Evolutionary conservation across 352 stramenopile species (phyloP), one percentile per base, ranked within the genome.

Genomic region (Blastocystis sp.): DNA sequence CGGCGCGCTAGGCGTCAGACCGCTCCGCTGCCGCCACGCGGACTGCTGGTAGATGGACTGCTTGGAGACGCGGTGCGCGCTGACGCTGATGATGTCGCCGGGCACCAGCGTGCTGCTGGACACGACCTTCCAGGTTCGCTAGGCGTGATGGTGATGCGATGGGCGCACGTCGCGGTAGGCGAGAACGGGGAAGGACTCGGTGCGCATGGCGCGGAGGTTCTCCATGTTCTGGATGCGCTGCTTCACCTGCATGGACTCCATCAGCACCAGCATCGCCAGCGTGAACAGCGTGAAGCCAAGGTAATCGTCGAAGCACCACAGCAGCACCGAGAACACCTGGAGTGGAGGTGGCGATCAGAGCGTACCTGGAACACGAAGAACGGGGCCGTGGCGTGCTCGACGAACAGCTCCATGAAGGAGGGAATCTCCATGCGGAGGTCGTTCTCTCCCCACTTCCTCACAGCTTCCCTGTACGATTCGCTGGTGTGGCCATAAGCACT

Each of bases 261-360:
- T 98, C 90, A 99, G 93, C 69, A 99, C 90, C 69, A 99, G 95
- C 92, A 98, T 98, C 60, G 93, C 92, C 11, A 99, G 92, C 63
- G 97, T 99, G 89, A 99, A 98, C n/a, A 98, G 91, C 43, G 95
- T 96, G 92, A 99, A 99, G 91, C 94, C 96, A 93, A 96, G 98
- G 92, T 99, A 99, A 90, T 99, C 97, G 91, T 99, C 97, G 17
- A 99, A 92, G 91, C 95, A 97, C 94, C 98, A 99, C 34, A 99
- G 91, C 38, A 95, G 92, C 21, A 98, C 95, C 89, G 96, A 98
- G 69, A 99, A 96, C 70, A 99, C 77, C 68, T 77, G 40, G 34
- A 77, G 28, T 7, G 34, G 10, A 68, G 52, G 14, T 66, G 40
- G 28, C 28, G 28, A 17, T 65, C 21, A 77, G 4, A 81, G 4